Percentiles rank a stretch among this genome's conserved stretches.
phyloP scores from a whole-genome alignment of 2,329 filamentous ascomycete genomes.

The Nemania sp. region DNA sequence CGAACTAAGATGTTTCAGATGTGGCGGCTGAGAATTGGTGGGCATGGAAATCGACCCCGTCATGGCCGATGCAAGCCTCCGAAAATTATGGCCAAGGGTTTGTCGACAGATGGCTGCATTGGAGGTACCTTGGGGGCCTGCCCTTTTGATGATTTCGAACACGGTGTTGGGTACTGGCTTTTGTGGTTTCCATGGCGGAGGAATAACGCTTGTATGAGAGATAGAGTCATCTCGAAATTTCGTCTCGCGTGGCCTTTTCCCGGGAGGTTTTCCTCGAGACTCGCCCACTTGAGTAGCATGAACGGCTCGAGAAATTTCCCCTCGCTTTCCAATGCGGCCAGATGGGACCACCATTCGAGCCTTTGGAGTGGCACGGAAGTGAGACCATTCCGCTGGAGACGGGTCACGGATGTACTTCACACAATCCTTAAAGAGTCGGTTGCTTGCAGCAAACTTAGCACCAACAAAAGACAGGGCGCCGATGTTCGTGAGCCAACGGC shows the following conservation, averaged over 20 bases:
- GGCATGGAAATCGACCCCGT: slow-evolving; percentile 41
- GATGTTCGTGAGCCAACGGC: slow-evolving; percentile 59
- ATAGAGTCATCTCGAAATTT: slow-evolving; percentile 12
- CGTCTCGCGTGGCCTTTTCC: slow-evolving; percentile 16
- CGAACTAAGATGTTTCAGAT: slow-evolving; percentile 47
- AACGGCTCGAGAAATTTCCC: slow-evolving; percentile 36
- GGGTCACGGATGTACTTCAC: slow-evolving; percentile 62
- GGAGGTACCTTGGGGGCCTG: slow-evolving; percentile 39
- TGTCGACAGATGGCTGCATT: slow-evolving; percentile 40
- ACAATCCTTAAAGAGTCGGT: slow-evolving; percentile 63
- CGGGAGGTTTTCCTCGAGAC: slow-evolving; percentile 20
- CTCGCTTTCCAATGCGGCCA: slow-evolving; percentile 37
- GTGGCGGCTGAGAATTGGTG: slow-evolving; percentile 45
- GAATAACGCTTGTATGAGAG: slow-evolving; percentile 22
- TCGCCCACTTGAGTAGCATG: slow-evolving; percentile 29
- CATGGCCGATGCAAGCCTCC: slow-evolving; percentile 43
- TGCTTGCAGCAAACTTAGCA: slow-evolving; percentile 54
- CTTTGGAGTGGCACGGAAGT: slow-evolving; percentile 57
- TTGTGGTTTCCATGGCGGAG: slow-evolving; percentile 40
- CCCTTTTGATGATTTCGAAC: slow-evolving; percentile 43
- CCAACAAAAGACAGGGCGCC: slow-evolving; percentile 62
- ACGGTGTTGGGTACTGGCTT: slow-evolving; percentile 41
- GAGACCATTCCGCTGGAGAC: slow-evolving; percentile 59
- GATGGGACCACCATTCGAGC: slow-evolving; percentile 40
- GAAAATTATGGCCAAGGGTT: slow-evolving; percentile 40